Evolutionary conservation across 352 stramenopile genomes (phyloP), one percentile per base, ranked within the genome.

Genomic region (Phytopythium helicoides): DNA sequence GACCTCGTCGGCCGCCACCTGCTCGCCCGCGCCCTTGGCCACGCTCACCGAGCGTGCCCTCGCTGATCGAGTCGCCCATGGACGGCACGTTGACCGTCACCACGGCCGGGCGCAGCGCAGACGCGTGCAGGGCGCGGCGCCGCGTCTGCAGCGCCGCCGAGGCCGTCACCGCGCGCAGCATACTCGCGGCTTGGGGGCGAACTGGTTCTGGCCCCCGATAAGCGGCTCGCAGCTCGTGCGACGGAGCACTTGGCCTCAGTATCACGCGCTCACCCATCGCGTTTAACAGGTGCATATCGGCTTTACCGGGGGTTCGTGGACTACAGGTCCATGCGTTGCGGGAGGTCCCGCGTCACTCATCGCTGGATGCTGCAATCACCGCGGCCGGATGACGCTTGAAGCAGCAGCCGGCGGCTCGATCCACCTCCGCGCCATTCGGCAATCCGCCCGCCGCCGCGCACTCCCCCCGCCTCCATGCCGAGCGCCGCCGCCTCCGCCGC

Each of bases 11-110:
- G 86, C 82, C 36, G 95, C 68, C 34, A 99, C 92, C 26, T 78
- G 80, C 62, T 99, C 94, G 33, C 97, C 97, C 11, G 81, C 69
- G 7, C 77, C 78, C 61, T 98, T 97, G 58, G 94, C 82, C 63
- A 98, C 96, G 68, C 98, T 82, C 26, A 98, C 96, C 52, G n/a
- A 99, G 85, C 33, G 96, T 99, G 49, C 97, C 97, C 64, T 99
- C 95, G 35, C 91, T 98, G 74, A 99, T 99, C 42, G 94, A 99
- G 76, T 99, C 94, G 37, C 86, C 88, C 80, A 96, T 94, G 26
- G 86, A 90, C 48, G 86, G 87, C 23, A 96, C 86, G 35, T 90
- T 89, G 21, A 96, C 79, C 6, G 83, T 88, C 54, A 82, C 73
- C 37, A 89, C 58, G n/a, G 74, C 72, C 22, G 80, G 47, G 25